These are phyloP conservation scores for Chaetomiaceae sp. DNA, from an alignment of 2,329 filamentous ascomycete genomes.

Conservation along the genomic window DNA sequence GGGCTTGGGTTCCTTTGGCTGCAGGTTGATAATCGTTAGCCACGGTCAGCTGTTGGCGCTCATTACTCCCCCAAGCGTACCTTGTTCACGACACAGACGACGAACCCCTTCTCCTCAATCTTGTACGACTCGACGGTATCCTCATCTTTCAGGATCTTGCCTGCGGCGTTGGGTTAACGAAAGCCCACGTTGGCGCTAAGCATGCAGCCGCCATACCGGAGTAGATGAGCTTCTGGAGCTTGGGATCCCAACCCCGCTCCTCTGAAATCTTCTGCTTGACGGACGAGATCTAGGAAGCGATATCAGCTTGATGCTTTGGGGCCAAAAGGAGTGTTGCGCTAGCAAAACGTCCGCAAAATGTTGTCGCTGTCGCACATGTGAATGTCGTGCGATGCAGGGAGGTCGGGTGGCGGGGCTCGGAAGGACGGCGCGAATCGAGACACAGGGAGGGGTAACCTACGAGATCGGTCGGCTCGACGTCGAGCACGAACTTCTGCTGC, in stretches of 20 bases:
- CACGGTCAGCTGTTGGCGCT: conserved; percentile 25
- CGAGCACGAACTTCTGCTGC: conserved; percentile 96
- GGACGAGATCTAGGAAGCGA: conserved; percentile 60
- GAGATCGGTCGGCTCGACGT: conserved; percentile 87
- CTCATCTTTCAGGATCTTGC: conserved; percentile 97
- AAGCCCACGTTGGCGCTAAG: background rate
- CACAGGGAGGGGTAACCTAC: conserved; percentile 53
- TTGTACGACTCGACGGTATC: conserved; percentile 96
- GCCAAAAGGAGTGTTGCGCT: background rate
- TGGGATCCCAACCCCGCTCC: conserved; percentile 91
- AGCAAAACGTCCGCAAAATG: background rate
- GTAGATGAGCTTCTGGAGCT: conserved; percentile 94
- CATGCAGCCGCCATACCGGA: conserved; percentile 63
- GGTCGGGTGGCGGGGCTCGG: conserved; percentile 21
- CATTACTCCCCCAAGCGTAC: conserved; percentile 41
- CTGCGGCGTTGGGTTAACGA: conserved; percentile 45
- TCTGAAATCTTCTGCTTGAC: conserved; percentile 89
- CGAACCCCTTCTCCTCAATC: conserved; percentile 99
- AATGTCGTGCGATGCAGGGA: conserved; percentile 16
- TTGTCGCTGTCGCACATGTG: background rate
- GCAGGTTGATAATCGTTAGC: conserved; percentile 13
- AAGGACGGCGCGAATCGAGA: conserved; percentile 1
- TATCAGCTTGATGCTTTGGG: conserved; percentile 6
- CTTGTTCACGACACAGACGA: conserved; percentile 98
- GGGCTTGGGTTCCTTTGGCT: conserved; percentile 28